Conservation (phyloP, 352 stramenopile species). For the Globisporangium emineosum region DNA sequence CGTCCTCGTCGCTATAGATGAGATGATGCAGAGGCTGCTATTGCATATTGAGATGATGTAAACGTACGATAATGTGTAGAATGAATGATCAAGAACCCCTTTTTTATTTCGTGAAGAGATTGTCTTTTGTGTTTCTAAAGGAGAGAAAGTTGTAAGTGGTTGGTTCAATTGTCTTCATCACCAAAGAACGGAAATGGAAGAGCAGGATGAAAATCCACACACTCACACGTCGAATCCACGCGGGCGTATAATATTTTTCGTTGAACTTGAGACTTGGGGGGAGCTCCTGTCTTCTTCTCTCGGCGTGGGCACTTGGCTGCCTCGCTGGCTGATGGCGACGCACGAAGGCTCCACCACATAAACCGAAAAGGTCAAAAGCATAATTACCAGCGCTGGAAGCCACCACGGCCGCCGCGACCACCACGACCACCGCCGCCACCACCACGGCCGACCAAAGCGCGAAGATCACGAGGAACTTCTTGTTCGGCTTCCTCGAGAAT, state of each 20-base stretch:
- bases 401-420: constrained; percentile 38
- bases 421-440: constrained; percentile 62
- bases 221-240: neutral
- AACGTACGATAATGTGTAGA: no score
- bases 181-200: neutral
- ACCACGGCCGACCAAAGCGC: constrained; percentile 56
- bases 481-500: constrained; percentile 89
- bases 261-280: neutral
- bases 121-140: neutral
- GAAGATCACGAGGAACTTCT: constrained; percentile 84
- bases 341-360: neutral
- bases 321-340: neutral
- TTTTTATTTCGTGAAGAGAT: neutral
- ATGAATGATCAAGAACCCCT: neutral
- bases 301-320: neutral
- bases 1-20: neutral
- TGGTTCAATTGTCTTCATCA: neutral
- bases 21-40: no score
- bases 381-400: constrained; percentile 48
- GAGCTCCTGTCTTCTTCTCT: neutral
- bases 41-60: no score
- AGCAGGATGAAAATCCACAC: neutral
- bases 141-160: neutral
- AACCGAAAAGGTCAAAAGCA: neutral
- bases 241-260: neutral